Evolutionary conservation across 768 basidiomycete species (phyloP), one percentile per base, ranked within the genome.

Genomic region (Boletales sp.): DNA sequence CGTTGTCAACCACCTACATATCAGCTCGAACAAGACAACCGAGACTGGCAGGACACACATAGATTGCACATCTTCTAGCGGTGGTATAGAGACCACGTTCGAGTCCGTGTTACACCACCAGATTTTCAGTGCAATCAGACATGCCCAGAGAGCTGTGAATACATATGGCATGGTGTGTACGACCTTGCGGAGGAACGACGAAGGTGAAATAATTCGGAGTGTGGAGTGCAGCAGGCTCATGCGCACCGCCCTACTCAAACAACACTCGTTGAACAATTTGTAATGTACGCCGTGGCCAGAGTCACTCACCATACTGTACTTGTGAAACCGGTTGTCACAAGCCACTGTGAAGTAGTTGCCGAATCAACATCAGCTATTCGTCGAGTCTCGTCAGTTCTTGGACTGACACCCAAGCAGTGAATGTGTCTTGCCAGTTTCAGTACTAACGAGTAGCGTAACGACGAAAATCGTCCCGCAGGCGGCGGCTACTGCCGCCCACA

Each of bases 211-310:
- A 25, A 44, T 30, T 12, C 49, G 42, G 14, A 44, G 33, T 10
- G 31, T 39, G 5, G 49, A 50, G 18, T 39, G 44, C 9, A 50
- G 42, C 4, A 50, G 28, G 28, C 49, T 50, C 49, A 50, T 44
- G 15, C 49, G 49, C 21, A 44, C 49, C 30, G 42, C 49, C 49
- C 49, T 50, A 33, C 17, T 33, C 13, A 21, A 5, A 34, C 32
- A 15, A 6, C 18, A 19, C 13, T 18, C 10, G 18, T 8, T 44
- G 12, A 44, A 12, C 19, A 17, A n/a, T 30, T 31, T 31, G 31
- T 12, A 10, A 6, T 0, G 3, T 30, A 18, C 2, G 8, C 28
- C 7, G 30, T 8, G 10, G 25, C 5, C 15, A 36, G 44, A 15
- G 8, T 5, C 3, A 30, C 44, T 10, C 12, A 37, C 44, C 35